Conservation (phyloP, 495 filamentous ascomycete species). For the Daldinia bambusicola region DNA sequence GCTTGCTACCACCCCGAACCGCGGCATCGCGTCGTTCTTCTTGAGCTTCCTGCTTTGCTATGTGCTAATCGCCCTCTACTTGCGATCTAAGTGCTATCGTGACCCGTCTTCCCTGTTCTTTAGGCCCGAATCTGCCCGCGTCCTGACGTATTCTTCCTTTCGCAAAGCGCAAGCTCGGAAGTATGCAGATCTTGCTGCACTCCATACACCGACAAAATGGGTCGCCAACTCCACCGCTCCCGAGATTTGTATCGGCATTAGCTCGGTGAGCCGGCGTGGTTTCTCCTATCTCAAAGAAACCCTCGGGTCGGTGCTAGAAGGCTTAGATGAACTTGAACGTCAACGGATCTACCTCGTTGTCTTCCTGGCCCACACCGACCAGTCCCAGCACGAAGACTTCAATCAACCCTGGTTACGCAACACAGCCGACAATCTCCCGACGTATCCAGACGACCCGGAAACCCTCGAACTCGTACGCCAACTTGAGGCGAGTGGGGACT, state of each 20-base stretch:
- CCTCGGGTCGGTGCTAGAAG: slow-evolving; percentile 55
- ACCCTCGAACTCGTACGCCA: slow-evolving; percentile 41
- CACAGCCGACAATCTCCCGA: slow-evolving; percentile 56
- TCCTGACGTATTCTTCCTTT: slow-evolving; percentile 40
- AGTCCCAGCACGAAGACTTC: slow-evolving; percentile 60
- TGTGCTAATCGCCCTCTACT: slow-evolving; percentile 19
- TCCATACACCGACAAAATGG: slow-evolving; percentile 26
- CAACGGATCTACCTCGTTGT: slow-evolving; percentile 58
- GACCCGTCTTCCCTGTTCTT: slow-evolving; percentile 42
- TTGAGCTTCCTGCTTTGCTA: slow-evolving; percentile 37
- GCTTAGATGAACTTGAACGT: slow-evolving; percentile 59
- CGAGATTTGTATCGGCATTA: slow-evolving; percentile 35
- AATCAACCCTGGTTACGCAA: slow-evolving; percentile 59
- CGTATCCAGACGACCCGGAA: slow-evolving; percentile 49
- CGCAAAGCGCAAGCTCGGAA: slow-evolving; percentile 37
- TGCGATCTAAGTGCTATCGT: slow-evolving; percentile 37
- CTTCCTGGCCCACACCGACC: slow-evolving; percentile 62
- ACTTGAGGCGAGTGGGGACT: slow-evolving; percentile 45
- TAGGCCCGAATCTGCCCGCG: slow-evolving; percentile 33
- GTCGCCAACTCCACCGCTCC: slow-evolving; percentile 21
- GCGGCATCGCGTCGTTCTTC: slow-evolving; percentile 36
- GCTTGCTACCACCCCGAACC: slow-evolving; percentile 21
- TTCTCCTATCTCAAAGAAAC: slow-evolving; percentile 37
- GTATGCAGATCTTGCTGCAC: slow-evolving; percentile 33
- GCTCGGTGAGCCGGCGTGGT: slow-evolving; percentile 32